Base-by-base conservation (phyloP, 371 early-diverging fungal species). In the Circinella minor region DNA sequence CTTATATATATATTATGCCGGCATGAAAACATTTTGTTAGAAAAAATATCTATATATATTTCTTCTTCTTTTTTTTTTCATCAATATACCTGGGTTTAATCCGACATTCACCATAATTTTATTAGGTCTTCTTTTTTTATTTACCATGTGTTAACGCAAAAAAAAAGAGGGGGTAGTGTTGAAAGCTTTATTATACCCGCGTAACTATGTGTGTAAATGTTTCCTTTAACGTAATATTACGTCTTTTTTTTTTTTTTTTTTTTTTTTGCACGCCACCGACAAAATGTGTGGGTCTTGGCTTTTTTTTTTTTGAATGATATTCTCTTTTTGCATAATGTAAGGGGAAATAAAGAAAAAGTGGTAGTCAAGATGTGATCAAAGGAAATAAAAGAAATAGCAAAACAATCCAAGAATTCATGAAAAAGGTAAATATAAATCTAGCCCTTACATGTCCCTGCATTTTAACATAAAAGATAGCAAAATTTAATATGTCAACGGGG, bases 381-480 rank as follows among this genome's bases (percentile, higher is more conserved):
- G n/a, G n/a, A 51, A 51, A 14, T 4, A 8, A 51, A 51, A n/a
- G 51, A n/a, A n/a, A 57, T 57, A 57, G 14, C 27, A 57, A 57
- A 27, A 37, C 57, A 57, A 57, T n/a, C 57, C 57, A 57, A 27
- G 57, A 57, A 57, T 57, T 57, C 57, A 57, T 27, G 27, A 57
- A 62, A 62, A 62, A 62, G 62, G 43, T 18, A 62, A 43, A 43
- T 61, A 61, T 61, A 39, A 38, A 62, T n/a, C 62, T 20, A 14
- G 65, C 65, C 65, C 65, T 65, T 65, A 54, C 54, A 65, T 49
- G 49, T 37, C 65, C 65, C 62, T 62, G 65, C 49, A 64, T 64
- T 14, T 10, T 34, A 34, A 49, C 43, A 64, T 17, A 51, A 51
- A 51, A 15, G 51, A 51, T 15, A 64, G 18, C n/a, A 61, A 61